A percentile compares a stretch with the other conserved stretches of the same genome.
These are phyloP conservation scores for Asterella californica DNA, from an alignment of 225 moss, liverwort and hornwort genomes.

Conservation along the genomic window DNA sequence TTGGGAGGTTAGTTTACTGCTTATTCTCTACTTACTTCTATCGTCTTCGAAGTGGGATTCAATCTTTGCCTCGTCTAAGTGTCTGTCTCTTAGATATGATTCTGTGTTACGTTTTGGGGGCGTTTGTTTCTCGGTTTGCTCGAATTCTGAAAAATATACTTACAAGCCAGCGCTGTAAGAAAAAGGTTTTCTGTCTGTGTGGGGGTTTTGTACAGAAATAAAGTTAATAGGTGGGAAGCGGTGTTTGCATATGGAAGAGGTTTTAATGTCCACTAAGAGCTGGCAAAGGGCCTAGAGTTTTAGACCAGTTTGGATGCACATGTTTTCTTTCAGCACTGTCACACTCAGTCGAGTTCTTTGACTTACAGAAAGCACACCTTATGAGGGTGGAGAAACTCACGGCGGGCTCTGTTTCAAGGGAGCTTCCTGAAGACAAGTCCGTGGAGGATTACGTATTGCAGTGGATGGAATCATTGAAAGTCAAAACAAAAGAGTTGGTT, in stretches of 20 bases:
- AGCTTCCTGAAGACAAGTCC: background rate
- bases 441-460: background rate
- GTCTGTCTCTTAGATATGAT: no score
- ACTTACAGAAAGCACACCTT: constrained; percentile 17
- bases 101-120: no score
- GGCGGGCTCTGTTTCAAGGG: background rate
- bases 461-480: background rate
- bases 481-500: background rate
- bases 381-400: constrained; percentile 20
- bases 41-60: background rate
- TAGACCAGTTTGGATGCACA: background rate
- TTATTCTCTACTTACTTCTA: background rate
- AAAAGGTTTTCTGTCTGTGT: background rate
- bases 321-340: background rate
- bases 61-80: no score
- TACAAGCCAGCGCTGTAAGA: background rate
- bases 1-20: constrained; percentile 31
- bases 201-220: background rate
- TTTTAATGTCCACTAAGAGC: background rate
- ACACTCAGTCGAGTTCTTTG: background rate
- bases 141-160: background rate
- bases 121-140: background rate
- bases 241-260: background rate
- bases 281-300: background rate
- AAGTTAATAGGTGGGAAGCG: background rate